phyloP scores from a whole-genome alignment of 1,139 yeast genomes.

The Suhomyces chickasaworum region DNA sequence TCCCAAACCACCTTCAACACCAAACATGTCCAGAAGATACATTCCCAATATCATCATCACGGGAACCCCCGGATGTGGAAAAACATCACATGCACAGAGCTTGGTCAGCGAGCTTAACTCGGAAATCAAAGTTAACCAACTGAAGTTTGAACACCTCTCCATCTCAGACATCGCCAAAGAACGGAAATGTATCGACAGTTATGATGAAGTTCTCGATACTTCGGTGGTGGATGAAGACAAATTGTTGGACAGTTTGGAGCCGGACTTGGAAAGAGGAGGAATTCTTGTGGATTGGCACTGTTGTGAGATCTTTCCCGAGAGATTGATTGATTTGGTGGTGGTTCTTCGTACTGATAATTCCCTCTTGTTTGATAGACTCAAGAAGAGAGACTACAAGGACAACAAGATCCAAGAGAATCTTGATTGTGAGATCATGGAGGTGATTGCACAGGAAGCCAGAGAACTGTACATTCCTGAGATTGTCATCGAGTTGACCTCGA shows the following conservation, averaged over 20 bases:
- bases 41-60: slow-evolving; percentile 85
- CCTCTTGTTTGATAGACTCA: slow-evolving; percentile 70
- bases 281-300: slow-evolving; percentile 94
- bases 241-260: slow-evolving; percentile 78
- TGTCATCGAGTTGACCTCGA: slow-evolving; percentile 77
- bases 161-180: slow-evolving; percentile 84
- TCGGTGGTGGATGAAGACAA: slow-evolving; percentile 92
- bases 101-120: slow-evolving; percentile 50
- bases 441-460: slow-evolving; percentile 80
- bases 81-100: slow-evolving; percentile 77
- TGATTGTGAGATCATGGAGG: slow-evolving; percentile 97
- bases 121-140: slow-evolving; percentile 29
- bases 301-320: slow-evolving; percentile 91
- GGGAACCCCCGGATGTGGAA: slow-evolving; percentile 98
- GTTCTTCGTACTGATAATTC: slow-evolving; percentile 81
- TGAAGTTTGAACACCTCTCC: slow-evolving; percentile 56
- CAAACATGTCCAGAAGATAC: slow-evolving; percentile 39
- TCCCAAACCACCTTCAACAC: background rate
- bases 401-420: slow-evolving; percentile 85
- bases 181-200: slow-evolving; percentile 76
- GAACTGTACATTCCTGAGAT: slow-evolving; percentile 79
- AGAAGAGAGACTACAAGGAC: slow-evolving; percentile 73
- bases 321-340: slow-evolving; percentile 87
- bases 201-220: slow-evolving; percentile 81
- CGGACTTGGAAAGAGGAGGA: slow-evolving; percentile 81